phyloP scores from a whole-genome alignment of 2,329 filamentous ascomycete species.

The Botrytis squamosa region DNA sequence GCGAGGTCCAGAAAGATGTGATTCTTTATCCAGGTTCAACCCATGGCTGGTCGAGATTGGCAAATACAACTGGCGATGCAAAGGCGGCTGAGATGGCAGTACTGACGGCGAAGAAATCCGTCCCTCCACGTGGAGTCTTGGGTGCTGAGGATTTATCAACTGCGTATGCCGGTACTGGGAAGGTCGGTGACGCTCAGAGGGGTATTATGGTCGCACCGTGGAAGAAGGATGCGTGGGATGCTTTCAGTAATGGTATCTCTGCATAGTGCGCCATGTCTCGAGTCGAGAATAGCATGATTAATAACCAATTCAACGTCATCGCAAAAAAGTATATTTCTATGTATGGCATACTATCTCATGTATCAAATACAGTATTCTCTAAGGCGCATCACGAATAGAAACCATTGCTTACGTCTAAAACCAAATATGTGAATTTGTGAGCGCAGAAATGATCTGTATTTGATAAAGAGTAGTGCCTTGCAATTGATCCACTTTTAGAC shows the following conservation, averaged over 20 bases:
- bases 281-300: not conserved
- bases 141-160: conserved; percentile 67
- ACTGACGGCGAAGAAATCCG: conserved; percentile 69
- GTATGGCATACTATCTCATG: not conserved
- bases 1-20: conserved; percentile 71
- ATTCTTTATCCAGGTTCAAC: conserved; percentile 79
- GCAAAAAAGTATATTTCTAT: not conserved
- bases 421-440: not conserved
- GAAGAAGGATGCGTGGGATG: conserved; percentile 42
- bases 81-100: conserved; percentile 74
- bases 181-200: conserved; percentile 70
- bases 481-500: not conserved
- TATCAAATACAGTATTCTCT: not conserved
- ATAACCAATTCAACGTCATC: not conserved
- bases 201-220: conserved; percentile 82
- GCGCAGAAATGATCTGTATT: not conserved
- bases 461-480: not conserved
- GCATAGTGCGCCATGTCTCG: not conserved
- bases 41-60: conserved; percentile 77
- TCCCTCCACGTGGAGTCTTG: conserved; percentile 70
- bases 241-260: conserved; percentile 16
- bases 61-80: conserved; percentile 53
- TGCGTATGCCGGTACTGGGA: conserved; percentile 73
- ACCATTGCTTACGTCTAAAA: not conserved
- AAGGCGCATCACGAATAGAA: not conserved